phyloP scores from a whole-genome alignment of 2,329 filamentous ascomycete genomes.

The Colletotrichum endophyticum region DNA sequence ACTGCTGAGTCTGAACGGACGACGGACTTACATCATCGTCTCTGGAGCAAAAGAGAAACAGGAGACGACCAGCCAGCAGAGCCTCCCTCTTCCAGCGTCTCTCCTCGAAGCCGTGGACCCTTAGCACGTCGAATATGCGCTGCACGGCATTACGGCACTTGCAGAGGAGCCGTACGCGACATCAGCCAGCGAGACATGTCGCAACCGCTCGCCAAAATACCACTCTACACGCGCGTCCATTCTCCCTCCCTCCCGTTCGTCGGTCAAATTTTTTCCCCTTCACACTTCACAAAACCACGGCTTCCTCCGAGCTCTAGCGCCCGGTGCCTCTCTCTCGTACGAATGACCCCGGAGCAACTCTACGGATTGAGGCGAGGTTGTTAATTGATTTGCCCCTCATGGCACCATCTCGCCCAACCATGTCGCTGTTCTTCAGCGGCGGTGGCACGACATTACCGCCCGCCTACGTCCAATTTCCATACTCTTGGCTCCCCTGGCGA shows the following conservation, averaged over 20 bases:
- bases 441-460: constrained; percentile 6
- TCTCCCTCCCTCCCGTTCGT: not conserved
- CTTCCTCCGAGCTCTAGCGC: not conserved
- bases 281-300: not conserved
- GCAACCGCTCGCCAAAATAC: not conserved
- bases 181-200: not conserved
- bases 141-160: not conserved
- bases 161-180: not conserved
- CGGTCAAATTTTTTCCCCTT: not conserved
- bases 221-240: not conserved
- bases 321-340: not conserved
- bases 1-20: not conserved
- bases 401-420: not conserved
- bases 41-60: not conserved
- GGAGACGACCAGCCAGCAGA: not conserved
- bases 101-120: not conserved
- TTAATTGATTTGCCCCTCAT: not conserved
- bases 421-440: not conserved
- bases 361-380: not conserved
- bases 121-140: not conserved
- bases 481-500: constrained; percentile 3
- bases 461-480: constrained; percentile 7
- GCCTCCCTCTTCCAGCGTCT: not conserved
- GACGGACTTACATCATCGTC: not conserved
- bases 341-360: not conserved